Evolutionary conservation across 2,329 filamentous ascomycete genomes (phyloP), one percentile per base, ranked within the genome.

Genomic region (Diaporthe sp.): DNA sequence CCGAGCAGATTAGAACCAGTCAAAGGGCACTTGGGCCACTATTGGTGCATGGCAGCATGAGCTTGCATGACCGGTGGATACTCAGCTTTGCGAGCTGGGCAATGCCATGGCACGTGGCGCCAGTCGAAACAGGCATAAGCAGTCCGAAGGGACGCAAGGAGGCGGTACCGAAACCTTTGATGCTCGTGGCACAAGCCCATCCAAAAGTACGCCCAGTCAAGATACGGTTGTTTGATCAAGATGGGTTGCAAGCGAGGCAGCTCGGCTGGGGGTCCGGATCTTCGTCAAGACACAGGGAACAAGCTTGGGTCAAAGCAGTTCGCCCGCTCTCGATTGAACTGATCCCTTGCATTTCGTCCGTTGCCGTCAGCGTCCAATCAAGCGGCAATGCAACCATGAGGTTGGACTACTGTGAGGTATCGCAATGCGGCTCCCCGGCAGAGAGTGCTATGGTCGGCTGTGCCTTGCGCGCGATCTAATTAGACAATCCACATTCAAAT

Each of bases 21-120:
- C 28, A 53, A 39, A 28, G 37, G 31, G 25, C 17, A 25, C 61
- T 31, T 51, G 71, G 53, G 31, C 39, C 53, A 74, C 67, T 78
- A 82, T 82, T 82, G 82, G 80, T 79, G 79, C 78, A 79, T 77
- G 77, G 77, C 68, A 34, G 19, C 71, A 57, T 72, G 34, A 72
- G 72, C 46, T 74, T 79, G 78, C 79, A 79, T 77, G 77, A 71
- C 74, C 73, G 77, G 82, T 84, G 83, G 83, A 79, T 82, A 80
- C 78, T 81, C 81, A 79, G 82, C 82, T 83, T 79, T 77, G 22
- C 82, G 81, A 78, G 78, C 78, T 51, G 79, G 44, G 78, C 78
- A 78, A 77, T 67, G 76, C 73, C 77, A 77, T 73, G 67, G 81
- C 82, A 85, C 84, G 84, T 86, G 84, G 84, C 83, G 82, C 83